Percentiles rank a stretch among this genome's conserved stretches.
Conservation (phyloP, 805 yeast species). For the Ogataea siamensis region DNA sequence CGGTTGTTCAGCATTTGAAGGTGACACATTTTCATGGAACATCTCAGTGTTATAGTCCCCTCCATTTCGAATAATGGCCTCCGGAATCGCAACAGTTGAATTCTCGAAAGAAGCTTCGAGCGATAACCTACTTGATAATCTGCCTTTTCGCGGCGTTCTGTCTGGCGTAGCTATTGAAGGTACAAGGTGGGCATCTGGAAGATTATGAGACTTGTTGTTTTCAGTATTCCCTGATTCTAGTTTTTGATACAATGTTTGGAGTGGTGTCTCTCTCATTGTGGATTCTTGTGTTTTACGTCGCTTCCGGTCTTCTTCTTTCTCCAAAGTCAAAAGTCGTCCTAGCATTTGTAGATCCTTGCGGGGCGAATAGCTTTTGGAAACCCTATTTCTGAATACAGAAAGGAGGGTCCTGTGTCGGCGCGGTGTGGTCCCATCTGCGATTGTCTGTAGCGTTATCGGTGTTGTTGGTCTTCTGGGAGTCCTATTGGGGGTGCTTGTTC, state of each 20-base stretch:
- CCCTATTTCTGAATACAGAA: constrained; percentile 29
- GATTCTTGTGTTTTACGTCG: constrained; percentile 20
- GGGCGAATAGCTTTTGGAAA: constrained; percentile 32
- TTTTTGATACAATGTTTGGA: constrained; percentile 18
- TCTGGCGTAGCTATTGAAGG: constrained; percentile 12
- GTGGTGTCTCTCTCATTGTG: no score
- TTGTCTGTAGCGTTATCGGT: constrained; percentile 32
- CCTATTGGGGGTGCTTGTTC: constrained; percentile 19
- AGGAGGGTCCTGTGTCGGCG: constrained; percentile 28
- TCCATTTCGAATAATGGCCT: constrained; percentile 32
- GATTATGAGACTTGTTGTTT: neutral
- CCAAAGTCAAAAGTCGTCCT: constrained; percentile 31
- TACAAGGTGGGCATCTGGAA: neutral
- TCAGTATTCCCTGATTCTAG: constrained; percentile 3
- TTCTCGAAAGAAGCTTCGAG: constrained; percentile 28
- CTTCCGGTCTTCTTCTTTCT: constrained; percentile 23
- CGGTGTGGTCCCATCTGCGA: constrained; percentile 33
- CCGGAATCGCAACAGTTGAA: constrained; percentile 35
- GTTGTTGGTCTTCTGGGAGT: constrained; percentile 33
- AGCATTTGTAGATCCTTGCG: constrained; percentile 30
- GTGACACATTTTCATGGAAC: constrained; percentile 15
- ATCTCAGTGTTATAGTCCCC: constrained; percentile 27
- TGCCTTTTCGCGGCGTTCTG: constrained; percentile 22
- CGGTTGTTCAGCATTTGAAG: constrained; percentile 4
- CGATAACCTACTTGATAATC: constrained; percentile 27